phyloP scores from a whole-genome alignment of 2,329 filamentous ascomycete genomes.

The Hypoxylon sp. region DNA sequence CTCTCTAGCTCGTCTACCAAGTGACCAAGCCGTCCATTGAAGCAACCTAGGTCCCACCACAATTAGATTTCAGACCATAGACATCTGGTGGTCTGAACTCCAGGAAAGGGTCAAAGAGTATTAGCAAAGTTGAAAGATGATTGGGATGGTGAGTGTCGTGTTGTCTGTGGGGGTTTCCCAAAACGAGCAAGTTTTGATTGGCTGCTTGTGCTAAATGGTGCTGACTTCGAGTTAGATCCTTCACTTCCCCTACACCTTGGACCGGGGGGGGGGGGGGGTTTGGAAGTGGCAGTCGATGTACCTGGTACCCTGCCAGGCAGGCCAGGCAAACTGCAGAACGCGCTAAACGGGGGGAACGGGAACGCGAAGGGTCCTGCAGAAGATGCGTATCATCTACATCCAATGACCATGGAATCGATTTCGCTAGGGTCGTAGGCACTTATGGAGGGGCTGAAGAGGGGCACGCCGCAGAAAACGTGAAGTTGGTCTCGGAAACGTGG shows the following conservation, averaged over 20 bases:
- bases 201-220: slow-evolving; percentile 49
- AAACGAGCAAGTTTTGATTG: slow-evolving; percentile 66
- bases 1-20: slow-evolving; percentile 15
- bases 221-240: slow-evolving; percentile 47
- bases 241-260: slow-evolving; percentile 28
- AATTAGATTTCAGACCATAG: slow-evolving; percentile 36
- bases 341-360: slow-evolving; percentile 34
- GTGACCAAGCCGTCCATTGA: slow-evolving; percentile 23
- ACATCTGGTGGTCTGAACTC: slow-evolving; percentile 31
- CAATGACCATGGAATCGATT: slow-evolving; percentile 30
- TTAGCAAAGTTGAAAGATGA: slow-evolving; percentile 44
- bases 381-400: slow-evolving; percentile 41
- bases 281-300: slow-evolving; percentile 6
- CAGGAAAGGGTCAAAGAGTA: slow-evolving; percentile 32
- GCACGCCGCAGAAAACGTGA: slow-evolving; percentile 20
- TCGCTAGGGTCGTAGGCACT: background rate
- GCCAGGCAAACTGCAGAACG: slow-evolving; percentile 27
- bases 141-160: slow-evolving; percentile 48
- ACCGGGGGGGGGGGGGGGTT: slow-evolving; percentile 28
- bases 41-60: slow-evolving; percentile 34
- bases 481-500: slow-evolving; percentile 39
- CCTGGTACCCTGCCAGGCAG: slow-evolving; percentile 12
- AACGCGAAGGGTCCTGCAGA: slow-evolving; percentile 42
- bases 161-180: slow-evolving; percentile 50
- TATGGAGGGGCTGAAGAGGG: slow-evolving; percentile 42